Percentiles rank a stretch among this genome's conserved stretches.
Evolutionary conservation across 192 early-diverging fungal genomes (phyloP).

Genomic region (Geranomyces variabilis): DNA sequence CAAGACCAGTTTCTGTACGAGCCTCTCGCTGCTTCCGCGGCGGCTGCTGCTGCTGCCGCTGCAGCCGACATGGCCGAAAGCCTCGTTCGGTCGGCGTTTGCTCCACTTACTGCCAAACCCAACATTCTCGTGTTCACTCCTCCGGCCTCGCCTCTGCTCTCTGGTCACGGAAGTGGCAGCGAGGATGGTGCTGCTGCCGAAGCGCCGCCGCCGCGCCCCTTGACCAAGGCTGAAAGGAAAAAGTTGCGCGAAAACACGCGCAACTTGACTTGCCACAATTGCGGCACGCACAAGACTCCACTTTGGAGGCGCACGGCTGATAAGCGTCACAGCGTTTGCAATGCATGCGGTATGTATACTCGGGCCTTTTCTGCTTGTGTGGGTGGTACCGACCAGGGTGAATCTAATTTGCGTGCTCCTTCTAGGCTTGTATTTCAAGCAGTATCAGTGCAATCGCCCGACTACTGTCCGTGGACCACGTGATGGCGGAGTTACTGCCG

Average conservation of each 20-base stretch:
- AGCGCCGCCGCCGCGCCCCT: neutral
- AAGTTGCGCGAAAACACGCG: constrained; percentile 48
- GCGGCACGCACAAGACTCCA: constrained; percentile 74
- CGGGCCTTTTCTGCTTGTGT: neutral
- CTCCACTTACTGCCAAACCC: too few species aligned
- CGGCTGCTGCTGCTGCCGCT: neutral
- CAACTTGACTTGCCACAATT: constrained; percentile 69
- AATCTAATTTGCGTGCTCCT: constrained; percentile 2
- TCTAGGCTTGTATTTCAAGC: constrained; percentile 51
- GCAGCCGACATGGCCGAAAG: constrained; percentile 7
- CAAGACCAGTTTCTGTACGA: too few species aligned
- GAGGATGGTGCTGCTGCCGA: neutral
- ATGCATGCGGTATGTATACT: constrained; percentile 78
- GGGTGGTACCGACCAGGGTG: too few species aligned
- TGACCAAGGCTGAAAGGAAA: constrained; percentile 48
- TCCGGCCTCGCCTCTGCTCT: neutral
- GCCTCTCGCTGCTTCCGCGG: neutral
- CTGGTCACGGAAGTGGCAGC: neutral
- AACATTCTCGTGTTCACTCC: neutral
- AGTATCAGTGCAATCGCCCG: constrained; percentile 49
- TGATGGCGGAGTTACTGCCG: too few species aligned
- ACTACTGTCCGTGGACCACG: constrained; percentile 29
- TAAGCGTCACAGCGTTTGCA: constrained; percentile 78
- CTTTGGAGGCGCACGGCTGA: constrained; percentile 80
- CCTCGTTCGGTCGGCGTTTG: neutral